A percentile compares a stretch with the other conserved stretches of the same genome.
Evolutionary conservation across 176 grass and related monocot genomes (phyloP).

Genomic region (Carex littledalei): DNA sequence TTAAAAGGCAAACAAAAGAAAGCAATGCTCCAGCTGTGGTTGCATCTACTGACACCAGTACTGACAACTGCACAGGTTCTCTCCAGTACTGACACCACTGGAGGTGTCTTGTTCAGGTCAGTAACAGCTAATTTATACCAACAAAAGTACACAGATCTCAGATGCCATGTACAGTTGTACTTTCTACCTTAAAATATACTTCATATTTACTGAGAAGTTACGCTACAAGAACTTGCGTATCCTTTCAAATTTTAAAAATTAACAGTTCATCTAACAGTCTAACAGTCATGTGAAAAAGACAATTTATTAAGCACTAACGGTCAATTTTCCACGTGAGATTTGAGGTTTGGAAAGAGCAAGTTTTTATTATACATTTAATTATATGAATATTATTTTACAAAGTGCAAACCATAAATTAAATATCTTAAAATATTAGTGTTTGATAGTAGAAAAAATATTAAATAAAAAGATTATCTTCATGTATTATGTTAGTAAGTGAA

Average conservation of each 20-base stretch:
- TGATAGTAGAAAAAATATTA: too few relatives aligned
- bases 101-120: background rate
- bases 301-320: background rate
- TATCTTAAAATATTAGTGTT: too few relatives aligned
- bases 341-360: background rate
- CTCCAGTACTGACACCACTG: background rate
- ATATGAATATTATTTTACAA: background rate
- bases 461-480: too few relatives aligned
- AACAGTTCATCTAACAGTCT: background rate
- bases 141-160: background rate
- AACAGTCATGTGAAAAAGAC: too few relatives aligned
- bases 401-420: background rate
- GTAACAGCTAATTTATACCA: background rate
- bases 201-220: background rate
- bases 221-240: background rate
- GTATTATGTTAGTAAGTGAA: too few relatives aligned
- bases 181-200: background rate
- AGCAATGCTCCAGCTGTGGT: background rate
- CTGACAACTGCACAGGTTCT: background rate
- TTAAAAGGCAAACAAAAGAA: background rate
- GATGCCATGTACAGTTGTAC: background rate
- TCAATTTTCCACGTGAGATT: background rate
- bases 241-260: background rate
- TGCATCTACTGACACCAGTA: background rate
- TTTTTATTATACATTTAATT: background rate